Evolutionary conservation across 2,329 filamentous ascomycete species (phyloP).

Genomic region (Sclerotinia glacialis): DNA sequence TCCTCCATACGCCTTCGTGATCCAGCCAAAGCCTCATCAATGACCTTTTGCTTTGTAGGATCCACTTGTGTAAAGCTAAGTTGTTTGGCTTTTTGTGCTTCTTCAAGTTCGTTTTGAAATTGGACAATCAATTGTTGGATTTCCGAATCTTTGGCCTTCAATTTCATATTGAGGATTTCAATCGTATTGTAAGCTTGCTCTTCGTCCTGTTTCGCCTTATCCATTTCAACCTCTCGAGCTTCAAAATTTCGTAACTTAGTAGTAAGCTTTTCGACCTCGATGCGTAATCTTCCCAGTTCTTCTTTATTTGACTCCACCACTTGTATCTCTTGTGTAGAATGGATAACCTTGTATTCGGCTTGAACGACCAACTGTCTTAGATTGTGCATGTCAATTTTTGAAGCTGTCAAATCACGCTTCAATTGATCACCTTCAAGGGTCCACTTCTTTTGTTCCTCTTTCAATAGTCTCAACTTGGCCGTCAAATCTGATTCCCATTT

Average conservation of each 20-base stretch:
- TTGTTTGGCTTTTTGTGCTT: constrained; percentile 24
- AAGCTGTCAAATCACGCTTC: constrained; percentile 55
- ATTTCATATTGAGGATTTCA: constrained; percentile 56
- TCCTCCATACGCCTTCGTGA: constrained; percentile 44
- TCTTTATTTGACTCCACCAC: constrained; percentile 59
- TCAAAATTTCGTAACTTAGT: constrained; percentile 61
- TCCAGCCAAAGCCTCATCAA: constrained; percentile 29
- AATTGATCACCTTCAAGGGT: constrained; percentile 56
- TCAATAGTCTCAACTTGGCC: constrained; percentile 61
- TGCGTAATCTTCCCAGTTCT: constrained; percentile 58
- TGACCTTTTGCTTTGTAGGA: constrained; percentile 16
- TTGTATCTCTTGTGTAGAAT: constrained; percentile 61
- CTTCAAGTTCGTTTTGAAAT: constrained; percentile 44
- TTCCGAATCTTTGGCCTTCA: constrained; percentile 52
- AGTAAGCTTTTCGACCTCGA: constrained; percentile 59
- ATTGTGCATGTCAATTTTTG: constrained; percentile 59
- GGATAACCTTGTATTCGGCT: constrained; percentile 66
- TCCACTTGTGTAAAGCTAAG: neutral
- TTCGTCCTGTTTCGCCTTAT: constrained; percentile 55
- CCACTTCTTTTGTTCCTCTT: constrained; percentile 68
- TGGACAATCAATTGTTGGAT: constrained; percentile 36
- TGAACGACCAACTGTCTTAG: constrained; percentile 64
- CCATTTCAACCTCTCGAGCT: constrained; percentile 59
- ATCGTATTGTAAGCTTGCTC: constrained; percentile 58
- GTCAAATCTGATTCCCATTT: constrained; percentile 74